phyloP scores from a whole-genome alignment of 352 stramenopile species.

The Phytophthora sojae region DNA sequence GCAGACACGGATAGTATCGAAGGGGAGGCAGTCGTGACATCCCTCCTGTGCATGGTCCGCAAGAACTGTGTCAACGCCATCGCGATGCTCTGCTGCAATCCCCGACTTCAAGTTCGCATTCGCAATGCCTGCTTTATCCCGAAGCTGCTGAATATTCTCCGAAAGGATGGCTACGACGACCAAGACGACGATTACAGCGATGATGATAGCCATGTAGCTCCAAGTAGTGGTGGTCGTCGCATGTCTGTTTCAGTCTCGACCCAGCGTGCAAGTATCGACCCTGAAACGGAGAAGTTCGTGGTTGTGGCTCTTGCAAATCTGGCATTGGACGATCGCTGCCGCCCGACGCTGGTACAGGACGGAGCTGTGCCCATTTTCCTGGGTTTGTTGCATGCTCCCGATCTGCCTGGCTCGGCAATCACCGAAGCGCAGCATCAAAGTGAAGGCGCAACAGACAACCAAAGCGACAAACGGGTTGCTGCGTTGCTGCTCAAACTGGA shows the following conservation, averaged over 20 bases:
- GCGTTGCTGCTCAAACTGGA: constrained; percentile 74
- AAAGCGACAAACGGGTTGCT: constrained; percentile 31
- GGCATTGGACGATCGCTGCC: constrained; percentile 75
- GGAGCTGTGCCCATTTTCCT: constrained; percentile 68
- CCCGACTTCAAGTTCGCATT: constrained; percentile 70
- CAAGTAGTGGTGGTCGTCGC: neutral
- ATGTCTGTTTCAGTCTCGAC: neutral
- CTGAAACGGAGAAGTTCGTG: constrained; percentile 74
- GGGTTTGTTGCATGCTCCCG: constrained; percentile 45
- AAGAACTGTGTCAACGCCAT: constrained; percentile 75
- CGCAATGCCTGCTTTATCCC: constrained; percentile 62
- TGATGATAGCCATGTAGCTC: constrained; percentile 25
- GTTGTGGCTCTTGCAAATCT: constrained; percentile 79
- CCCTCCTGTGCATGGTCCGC: constrained; percentile 45
- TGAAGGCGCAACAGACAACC: constrained; percentile 16
- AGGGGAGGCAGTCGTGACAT: constrained; percentile 20
- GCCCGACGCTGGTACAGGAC: constrained; percentile 65
- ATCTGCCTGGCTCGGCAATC: neutral
- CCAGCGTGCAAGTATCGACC: constrained; percentile 34
- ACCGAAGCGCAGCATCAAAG: constrained; percentile 6
- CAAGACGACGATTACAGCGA: constrained; percentile 34
- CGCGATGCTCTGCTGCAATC: constrained; percentile 79
- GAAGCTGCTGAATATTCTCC: constrained; percentile 56
- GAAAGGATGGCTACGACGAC: constrained; percentile 14
- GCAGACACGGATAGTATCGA: constrained; percentile 27